These are phyloP conservation scores for Leishmania aethiopica DNA, from an alignment of 208 protist genomes.

Conservation along the genomic window DNA sequence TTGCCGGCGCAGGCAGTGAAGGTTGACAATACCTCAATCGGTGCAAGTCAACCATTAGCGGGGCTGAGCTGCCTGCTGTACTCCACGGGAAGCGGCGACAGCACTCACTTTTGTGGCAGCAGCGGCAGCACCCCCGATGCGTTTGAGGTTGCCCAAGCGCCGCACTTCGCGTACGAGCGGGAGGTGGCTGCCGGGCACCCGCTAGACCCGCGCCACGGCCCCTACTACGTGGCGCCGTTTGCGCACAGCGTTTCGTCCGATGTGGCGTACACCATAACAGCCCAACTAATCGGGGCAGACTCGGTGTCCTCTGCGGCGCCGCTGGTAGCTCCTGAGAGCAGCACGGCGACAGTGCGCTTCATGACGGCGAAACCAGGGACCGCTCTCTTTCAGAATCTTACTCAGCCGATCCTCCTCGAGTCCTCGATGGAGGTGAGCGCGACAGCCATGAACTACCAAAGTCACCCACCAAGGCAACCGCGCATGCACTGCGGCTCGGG, in stretches of 20 bases:
- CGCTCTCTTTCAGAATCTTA: neutral
- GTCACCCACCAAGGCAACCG: neutral
- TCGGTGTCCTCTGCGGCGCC: neutral
- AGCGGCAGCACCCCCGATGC: slow-evolving; percentile 22
- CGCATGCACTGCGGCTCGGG: slow-evolving; percentile 8
- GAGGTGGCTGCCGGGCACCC: slow-evolving; percentile 36
- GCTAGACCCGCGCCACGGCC: slow-evolving; percentile 43
- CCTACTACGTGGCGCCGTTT: slow-evolving; percentile 49
- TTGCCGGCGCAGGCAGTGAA: neutral
- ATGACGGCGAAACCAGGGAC: slow-evolving; percentile 5
- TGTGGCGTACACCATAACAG: slow-evolving; percentile 15
- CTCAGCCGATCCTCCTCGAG: slow-evolving; percentile 5
- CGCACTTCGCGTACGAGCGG: slow-evolving; percentile 40
- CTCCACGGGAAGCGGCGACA: slow-evolving; percentile 1
- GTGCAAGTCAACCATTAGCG: neutral
- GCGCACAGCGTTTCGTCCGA: slow-evolving; percentile 9
- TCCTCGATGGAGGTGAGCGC: slow-evolving; percentile 5
- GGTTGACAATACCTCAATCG: neutral
- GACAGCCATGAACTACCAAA: slow-evolving; percentile 7
- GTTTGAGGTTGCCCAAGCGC: slow-evolving; percentile 18
- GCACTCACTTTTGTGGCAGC: slow-evolving; percentile 2
- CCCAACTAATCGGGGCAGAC: neutral
- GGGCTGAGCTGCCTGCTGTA: slow-evolving; percentile 16
- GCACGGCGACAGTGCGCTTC: slow-evolving; percentile 5
- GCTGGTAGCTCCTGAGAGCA: neutral